These are phyloP conservation scores for Oropetium thomaeum DNA, from an alignment of 176 grass and related monocot genomes.

Conservation along the genomic window DNA sequence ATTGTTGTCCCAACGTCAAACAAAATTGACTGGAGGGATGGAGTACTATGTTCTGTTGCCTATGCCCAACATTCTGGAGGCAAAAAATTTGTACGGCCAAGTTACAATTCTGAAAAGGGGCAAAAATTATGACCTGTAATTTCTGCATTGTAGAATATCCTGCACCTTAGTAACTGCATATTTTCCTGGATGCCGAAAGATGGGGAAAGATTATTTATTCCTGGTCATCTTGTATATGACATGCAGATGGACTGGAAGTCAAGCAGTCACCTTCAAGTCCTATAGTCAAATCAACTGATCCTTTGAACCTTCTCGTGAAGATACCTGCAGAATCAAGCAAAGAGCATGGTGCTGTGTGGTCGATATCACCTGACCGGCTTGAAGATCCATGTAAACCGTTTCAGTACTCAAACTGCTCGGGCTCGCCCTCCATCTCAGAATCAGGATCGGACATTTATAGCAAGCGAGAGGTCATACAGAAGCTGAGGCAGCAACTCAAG, in stretches of 20 bases:
- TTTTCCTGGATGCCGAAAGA: background rate
- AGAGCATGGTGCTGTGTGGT: slow-evolving; percentile 61
- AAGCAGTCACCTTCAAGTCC: slow-evolving; percentile 41
- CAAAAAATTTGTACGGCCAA: background rate
- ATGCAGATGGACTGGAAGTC: slow-evolving; percentile 43
- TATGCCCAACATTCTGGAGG: background rate
- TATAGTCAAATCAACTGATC: slow-evolving; percentile 44
- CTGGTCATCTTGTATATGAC: slow-evolving; percentile 29
- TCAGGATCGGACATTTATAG: slow-evolving; percentile 75
- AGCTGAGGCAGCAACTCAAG: slow-evolving; percentile 83
- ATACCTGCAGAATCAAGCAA: slow-evolving; percentile 48
- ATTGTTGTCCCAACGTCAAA: background rate
- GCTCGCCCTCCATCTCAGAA: slow-evolving; percentile 78
- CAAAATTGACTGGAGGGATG: background rate
- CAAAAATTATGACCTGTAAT: background rate
- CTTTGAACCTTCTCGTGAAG: slow-evolving; percentile 57
- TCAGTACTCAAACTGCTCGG: slow-evolving; percentile 72
- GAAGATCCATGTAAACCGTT: slow-evolving; percentile 63
- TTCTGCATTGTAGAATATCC: slow-evolving; percentile 4
- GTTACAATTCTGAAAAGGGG: background rate
- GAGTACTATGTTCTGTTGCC: slow-evolving; percentile 9
- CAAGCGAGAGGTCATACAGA: slow-evolving; percentile 86
- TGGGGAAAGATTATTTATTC: slow-evolving; percentile 5
- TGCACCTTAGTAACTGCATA: background rate
- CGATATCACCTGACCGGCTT: slow-evolving; percentile 58